Base-by-base conservation (phyloP, 2,329 filamentous ascomycete species). In the Fusarium neocosmosporiellum region DNA sequence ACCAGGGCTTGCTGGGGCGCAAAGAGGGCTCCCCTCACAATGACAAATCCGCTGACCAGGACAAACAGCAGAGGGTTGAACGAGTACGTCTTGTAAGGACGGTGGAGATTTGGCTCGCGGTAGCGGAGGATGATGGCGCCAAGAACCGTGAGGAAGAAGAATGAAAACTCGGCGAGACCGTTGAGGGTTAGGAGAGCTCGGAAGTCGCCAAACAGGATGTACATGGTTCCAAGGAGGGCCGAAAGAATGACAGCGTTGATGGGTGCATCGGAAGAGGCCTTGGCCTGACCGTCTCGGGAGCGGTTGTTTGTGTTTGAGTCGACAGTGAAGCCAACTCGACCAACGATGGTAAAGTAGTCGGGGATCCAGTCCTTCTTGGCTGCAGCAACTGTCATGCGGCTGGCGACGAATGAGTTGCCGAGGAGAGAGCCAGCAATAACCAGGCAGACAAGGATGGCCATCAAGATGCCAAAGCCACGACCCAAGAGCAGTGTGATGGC, bases 121-220 rank as follows among this genome's bases (percentile, higher is more conserved):
- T 85, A 85, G 14, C 90, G 85, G 48, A 92, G 79, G 18, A 91
- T 80, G 11, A 91, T 82, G 2, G 88, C 86, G 0, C 89, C 90
- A 0, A 91, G 74, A 0, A 91, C 89, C 0, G 89, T 89, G 33
- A 91, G 83, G 75, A 91, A 90, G 81, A 91, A 91, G 79, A 91
- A 92, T 0, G 89, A 86, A 77, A 89, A 91, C 73, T 90, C 88
- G 16, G 87, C 88, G 5, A 90, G 80, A 0, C 88, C 88, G 59
- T 89, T 89, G 71, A 90, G 90, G 0, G 89, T 91, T 13, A 92
- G 75, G 0, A 92, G 85, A 0, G 88, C 86, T 36, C 89, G 86
- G 81, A 92, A 91, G 78, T 85, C 89, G 20, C 90, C 90, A 0
- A 90, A 82, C 1, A 90, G 75, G 34, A 92, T 90, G 78, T 91